Evolutionary conservation across 768 basidiomycete species (phyloP), one percentile per base, ranked within the genome.

Genomic region (Asterophora parasitica): DNA sequence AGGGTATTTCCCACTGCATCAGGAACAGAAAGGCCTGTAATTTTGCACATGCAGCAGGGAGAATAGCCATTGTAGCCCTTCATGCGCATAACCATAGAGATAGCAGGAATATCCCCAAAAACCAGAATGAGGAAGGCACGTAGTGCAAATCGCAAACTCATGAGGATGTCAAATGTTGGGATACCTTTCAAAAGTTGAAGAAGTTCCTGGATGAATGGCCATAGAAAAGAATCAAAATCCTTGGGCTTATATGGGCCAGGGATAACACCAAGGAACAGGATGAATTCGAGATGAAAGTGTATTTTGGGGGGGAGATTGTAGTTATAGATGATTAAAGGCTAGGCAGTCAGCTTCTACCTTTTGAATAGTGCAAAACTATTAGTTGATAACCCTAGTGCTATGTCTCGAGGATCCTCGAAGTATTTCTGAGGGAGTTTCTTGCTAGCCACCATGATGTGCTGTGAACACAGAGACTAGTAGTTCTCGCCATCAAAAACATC

Each of bases 191-290:
- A 59, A 0, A 74, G 61, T 11, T 56, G 32, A 0, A 63, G 39
- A 8, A 62, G 50, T 40, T 75, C 71, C 12, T 70, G 44, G 3
- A 69, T 51, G 9, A 72, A 44, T 0, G 71, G 74, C 37, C 53
- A 61, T 0, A 70, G 51, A 40, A 73, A 76, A 0, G 72, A 76
- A 30, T 65, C 63, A 0, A 65, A 17, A 46, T 73, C 65, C 7
- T 62, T 54, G 0, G 73, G 68, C 36, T 66, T 64, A 8, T 63
- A 60, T 0, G 71, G 75, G 0, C 75, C 67, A 3, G 71, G 72
- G 36, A 76, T 71, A 37, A 73, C 50, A 2, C 68, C 67, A n/a
- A 72, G 15, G 15, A 54, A 61, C 1, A 76, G 42, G 7, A 74
- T 55, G 30, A 71, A 51, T 1, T 58, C 36, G 13, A 65, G 44